Evolutionary conservation across 768 basidiomycete genomes (phyloP), one percentile per base, ranked within the genome.

Genomic region (Imleria badia): DNA sequence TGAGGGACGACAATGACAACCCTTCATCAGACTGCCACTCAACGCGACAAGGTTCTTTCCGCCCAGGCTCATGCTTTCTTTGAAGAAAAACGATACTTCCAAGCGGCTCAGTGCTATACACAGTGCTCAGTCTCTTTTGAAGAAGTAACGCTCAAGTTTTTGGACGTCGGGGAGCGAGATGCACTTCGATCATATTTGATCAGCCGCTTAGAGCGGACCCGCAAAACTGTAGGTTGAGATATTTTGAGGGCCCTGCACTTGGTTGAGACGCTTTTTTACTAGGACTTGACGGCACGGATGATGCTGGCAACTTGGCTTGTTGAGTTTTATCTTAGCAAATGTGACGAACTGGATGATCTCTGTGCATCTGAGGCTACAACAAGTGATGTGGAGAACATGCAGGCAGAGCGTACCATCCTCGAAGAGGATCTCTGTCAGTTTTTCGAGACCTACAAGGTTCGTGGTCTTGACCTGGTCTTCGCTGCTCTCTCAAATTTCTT

Each of bases 271-370:
- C 23, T 15, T 12, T 12, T 41, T 30, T 30, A 40, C 35, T 52
- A 98, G 95, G 94, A 97, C 63, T 61, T 89, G 36, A 94, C 93
- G 1, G 95, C 98, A 69, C 82, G 97, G 38, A 94, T 94, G 88
- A 94, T 98, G 86, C 76, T 99, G 19, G 95, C 97, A 17, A 98
- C 94, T 0, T 99, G 97, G 97, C 84, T 99, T 13, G 88, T 97
- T 30, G 97, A 99, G 71, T 93, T 98, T 60, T 98, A 94, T 67
- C 83, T 99, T 15, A 90, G 90, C 72, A 98, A 97, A 76, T 94
- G 91, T 70, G 96, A 97, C 65, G 92, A 96, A 57, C 76, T 98
- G 47, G 97, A 99, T 65, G 97, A 98, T 66, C 78, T 94, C 17
- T 85, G 95, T 26, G 94, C 93, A 0, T 91, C 95, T 0, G 93